phyloP scores from a whole-genome alignment of 805 yeast species.

The Candida hungchunana region DNA sequence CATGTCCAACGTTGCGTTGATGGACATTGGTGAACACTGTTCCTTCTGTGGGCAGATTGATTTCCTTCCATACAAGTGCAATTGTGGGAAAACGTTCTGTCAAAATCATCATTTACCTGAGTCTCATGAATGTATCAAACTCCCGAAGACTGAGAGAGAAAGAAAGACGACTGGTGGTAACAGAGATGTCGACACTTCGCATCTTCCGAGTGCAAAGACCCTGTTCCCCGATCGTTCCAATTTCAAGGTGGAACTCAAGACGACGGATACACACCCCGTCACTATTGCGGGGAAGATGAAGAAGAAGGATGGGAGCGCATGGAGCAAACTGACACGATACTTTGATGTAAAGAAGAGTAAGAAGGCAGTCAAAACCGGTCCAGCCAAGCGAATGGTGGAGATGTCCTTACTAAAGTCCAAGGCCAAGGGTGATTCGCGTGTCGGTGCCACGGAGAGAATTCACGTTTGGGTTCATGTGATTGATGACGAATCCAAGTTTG shows the following conservation, averaged over 20 bases:
- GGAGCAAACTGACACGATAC: slow-evolving; percentile 20
- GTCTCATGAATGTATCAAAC: slow-evolving; percentile 18
- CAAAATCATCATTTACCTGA: slow-evolving; percentile 24
- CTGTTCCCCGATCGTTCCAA: slow-evolving; percentile 26
- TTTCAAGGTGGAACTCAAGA: slow-evolving; percentile 18
- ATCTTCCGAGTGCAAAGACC: slow-evolving; percentile 23
- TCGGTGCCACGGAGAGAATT: slow-evolving; percentile 20
- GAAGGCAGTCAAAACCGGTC: slow-evolving; percentile 13
- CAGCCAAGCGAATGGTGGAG: slow-evolving; percentile 23
- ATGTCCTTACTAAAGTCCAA: slow-evolving; percentile 14
- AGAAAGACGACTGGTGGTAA: slow-evolving; percentile 4
- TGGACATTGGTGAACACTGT: slow-evolving; percentile 30
- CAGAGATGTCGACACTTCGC: slow-evolving; percentile 15
- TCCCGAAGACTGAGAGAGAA: background rate
- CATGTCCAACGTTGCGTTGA: slow-evolving; percentile 26
- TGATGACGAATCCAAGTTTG: slow-evolving; percentile 23
- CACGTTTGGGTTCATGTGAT: slow-evolving; percentile 24
- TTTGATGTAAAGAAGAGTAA: slow-evolving; percentile 12
- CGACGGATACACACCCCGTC: slow-evolving; percentile 15
- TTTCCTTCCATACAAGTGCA: slow-evolving; percentile 27
- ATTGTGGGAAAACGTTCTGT: slow-evolving; percentile 24
- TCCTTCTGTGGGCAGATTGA: slow-evolving; percentile 28
- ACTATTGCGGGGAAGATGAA: slow-evolving; percentile 10
- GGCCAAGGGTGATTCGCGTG: slow-evolving; percentile 24
- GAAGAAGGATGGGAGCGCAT: slow-evolving; percentile 11